Evolutionary conservation across 148 eudicot genomes (phyloP).

Genomic region (Suaeda aralocaspica): DNA sequence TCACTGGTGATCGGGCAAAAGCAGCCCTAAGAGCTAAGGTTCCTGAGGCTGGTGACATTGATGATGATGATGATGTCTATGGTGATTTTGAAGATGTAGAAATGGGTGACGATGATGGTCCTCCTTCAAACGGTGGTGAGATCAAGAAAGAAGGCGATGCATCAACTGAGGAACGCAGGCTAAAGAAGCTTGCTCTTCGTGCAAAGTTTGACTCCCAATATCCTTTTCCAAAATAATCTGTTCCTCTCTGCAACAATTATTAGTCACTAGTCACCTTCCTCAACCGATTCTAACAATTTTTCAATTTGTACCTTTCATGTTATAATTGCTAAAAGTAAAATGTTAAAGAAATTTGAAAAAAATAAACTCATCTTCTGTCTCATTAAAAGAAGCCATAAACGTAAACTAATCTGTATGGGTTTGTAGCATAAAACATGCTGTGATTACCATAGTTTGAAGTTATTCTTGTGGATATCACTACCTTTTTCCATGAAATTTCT

Average conservation of each 20-base stretch:
- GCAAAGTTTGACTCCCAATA: constrained; percentile 92
- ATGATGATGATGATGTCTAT: constrained; percentile 43
- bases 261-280: neutral
- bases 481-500: neutral
- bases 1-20: constrained; percentile 86
- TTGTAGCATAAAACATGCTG: neutral
- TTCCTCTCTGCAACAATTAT: neutral
- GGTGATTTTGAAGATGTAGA: constrained; percentile 97
- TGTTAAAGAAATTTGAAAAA: neutral
- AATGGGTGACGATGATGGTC: constrained; percentile 54
- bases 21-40: constrained; percentile 57
- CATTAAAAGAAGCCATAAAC: neutral
- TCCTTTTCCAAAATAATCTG: constrained; percentile 46
- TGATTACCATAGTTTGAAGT: neutral
- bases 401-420: neutral
- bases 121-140: constrained; percentile 14
- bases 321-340: neutral
- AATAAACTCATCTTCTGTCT: neutral
- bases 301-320: neutral
- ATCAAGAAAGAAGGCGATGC: constrained; percentile 32
- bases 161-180: constrained; percentile 48
- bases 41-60: constrained; percentile 33
- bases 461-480: neutral
- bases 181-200: constrained; percentile 86
- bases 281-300: neutral